Conservation (phyloP, 2,329 filamentous ascomycete genomes). For the Nemania sp. region DNA sequence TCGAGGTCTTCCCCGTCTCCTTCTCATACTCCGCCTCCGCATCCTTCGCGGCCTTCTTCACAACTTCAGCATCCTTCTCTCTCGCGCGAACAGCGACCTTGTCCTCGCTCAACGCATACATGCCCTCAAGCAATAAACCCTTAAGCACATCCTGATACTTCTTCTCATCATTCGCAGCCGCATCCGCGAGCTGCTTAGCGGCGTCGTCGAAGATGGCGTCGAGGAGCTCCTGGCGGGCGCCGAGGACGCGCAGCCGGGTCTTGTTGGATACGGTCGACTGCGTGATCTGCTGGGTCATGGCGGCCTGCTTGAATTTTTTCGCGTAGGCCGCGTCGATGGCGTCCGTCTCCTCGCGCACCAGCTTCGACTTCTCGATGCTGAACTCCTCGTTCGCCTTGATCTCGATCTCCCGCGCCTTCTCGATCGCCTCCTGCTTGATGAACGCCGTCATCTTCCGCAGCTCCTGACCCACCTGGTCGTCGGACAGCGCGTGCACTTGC, state of each 20-base stretch:
- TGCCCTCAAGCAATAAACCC: slow-evolving; percentile 82
- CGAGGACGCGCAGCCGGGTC: slow-evolving; percentile 85
- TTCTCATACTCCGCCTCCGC: slow-evolving; percentile 85
- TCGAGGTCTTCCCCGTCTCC: slow-evolving; percentile 69
- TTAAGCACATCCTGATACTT: slow-evolving; percentile 79
- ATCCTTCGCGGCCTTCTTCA: slow-evolving; percentile 76
- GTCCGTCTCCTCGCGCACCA: slow-evolving; percentile 92
- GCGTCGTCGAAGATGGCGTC: slow-evolving; percentile 86
- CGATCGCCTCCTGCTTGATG: slow-evolving; percentile 97
- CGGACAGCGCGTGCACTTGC: slow-evolving; percentile 90
- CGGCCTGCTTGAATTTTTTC: slow-evolving; percentile 98
- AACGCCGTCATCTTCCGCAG: slow-evolving; percentile 99
- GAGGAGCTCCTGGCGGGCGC: slow-evolving; percentile 85
- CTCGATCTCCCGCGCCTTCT: slow-evolving; percentile 96
- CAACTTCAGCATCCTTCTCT: slow-evolving; percentile 75
- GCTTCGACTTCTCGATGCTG: slow-evolving; percentile 97
- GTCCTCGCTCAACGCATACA: slow-evolving; percentile 84
- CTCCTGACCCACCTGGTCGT: slow-evolving; percentile 97
- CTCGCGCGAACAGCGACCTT: slow-evolving; percentile 74
- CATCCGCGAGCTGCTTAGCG: slow-evolving; percentile 69
- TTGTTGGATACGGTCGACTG: slow-evolving; percentile 96
- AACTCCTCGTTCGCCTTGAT: slow-evolving; percentile 99
- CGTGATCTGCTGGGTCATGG: slow-evolving; percentile 98
- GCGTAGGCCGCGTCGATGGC: slow-evolving; percentile 91
- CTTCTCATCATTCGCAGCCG: slow-evolving; percentile 66